A percentile compares a stretch with the other conserved stretches of the same genome.
phyloP scores from a whole-genome alignment of 2,329 filamentous ascomycete species.

The Decorospora gaudefroyi region DNA sequence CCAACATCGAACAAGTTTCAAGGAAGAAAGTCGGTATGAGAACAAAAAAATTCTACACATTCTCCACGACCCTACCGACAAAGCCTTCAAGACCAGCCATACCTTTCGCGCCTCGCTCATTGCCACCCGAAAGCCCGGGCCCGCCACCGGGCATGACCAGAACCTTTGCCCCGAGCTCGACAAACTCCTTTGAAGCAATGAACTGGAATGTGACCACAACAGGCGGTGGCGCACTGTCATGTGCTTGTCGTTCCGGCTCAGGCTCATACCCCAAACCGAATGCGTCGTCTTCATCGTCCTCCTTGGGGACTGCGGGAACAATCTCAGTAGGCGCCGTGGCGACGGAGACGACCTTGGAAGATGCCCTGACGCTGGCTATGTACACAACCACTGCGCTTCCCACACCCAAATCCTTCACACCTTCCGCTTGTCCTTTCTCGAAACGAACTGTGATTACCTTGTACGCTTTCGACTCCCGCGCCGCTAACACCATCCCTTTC shows the following conservation, averaged over 20 bases:
- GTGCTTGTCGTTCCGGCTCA: conserved; percentile 50
- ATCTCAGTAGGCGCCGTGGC: conserved; percentile 12
- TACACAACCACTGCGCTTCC: conserved; percentile 81
- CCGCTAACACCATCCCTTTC: conserved; percentile 82
- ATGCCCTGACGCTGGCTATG: conserved; percentile 81
- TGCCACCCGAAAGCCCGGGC: conserved; percentile 61
- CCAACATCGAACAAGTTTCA: too few species aligned
- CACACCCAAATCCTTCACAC: conserved; percentile 65
- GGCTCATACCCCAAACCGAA: conserved; percentile 62
- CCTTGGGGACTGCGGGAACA: too few species aligned
- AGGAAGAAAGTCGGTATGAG: too few species aligned
- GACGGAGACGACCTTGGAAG: conserved; percentile 70
- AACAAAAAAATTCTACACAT: conserved; percentile 2
- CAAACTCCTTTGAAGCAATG: conserved; percentile 71
- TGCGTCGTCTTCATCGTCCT: conserved; percentile 47
- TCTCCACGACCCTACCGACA: conserved; percentile 63
- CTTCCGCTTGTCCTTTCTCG: conserved; percentile 54
- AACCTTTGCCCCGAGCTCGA: conserved; percentile 71
- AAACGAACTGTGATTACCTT: conserved; percentile 67
- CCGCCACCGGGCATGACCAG: conserved; percentile 73
- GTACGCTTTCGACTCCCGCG: conserved; percentile 60
- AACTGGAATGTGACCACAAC: conserved; percentile 66
- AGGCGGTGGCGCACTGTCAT: conserved; percentile 39
- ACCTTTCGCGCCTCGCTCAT: conserved; percentile 54
- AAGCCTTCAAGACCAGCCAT: conserved; percentile 70